A percentile compares a stretch with the other conserved stretches of the same genome.
phyloP scores from a whole-genome alignment of 345 rosid species.

The Brassica carinata region DNA sequence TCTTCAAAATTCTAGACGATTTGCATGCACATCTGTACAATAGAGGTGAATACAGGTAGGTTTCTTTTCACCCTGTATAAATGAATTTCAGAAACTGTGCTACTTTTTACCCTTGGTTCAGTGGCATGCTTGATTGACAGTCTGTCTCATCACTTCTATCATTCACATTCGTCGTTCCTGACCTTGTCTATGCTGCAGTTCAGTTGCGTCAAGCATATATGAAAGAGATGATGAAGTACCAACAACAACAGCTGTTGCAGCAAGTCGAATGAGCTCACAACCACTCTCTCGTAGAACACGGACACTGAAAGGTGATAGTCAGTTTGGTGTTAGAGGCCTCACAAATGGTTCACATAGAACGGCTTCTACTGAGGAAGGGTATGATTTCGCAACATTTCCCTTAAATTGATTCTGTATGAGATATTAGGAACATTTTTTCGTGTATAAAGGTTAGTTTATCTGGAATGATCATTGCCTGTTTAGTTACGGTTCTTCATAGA shows the following conservation, averaged over 20 bases:
- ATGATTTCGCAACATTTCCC: conserved; percentile 37
- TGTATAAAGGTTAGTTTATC: neutral
- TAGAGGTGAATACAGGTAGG: conserved; percentile 92
- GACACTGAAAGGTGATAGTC: conserved; percentile 73
- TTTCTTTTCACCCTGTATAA: conserved; percentile 1
- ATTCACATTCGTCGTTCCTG: conserved; percentile 35
- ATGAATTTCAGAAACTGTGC: neutral
- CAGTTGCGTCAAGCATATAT: conserved; percentile 68
- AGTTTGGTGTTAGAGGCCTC: conserved; percentile 57
- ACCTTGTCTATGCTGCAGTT: conserved; percentile 63
- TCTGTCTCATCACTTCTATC: conserved; percentile 17
- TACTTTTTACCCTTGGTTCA: conserved; percentile 11
- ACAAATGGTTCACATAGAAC: conserved; percentile 70
- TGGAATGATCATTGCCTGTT: conserved; percentile 10
- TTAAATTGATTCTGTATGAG: conserved; percentile 22
- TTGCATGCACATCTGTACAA: conserved; percentile 96
- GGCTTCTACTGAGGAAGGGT: conserved; percentile 77
- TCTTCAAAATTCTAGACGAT: conserved; percentile 90
- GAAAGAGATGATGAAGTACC: conserved; percentile 92
- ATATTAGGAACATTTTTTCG: neutral
- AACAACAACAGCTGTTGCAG: conserved; percentile 74
- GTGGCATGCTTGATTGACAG: conserved; percentile 12
- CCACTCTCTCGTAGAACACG: conserved; percentile 93
- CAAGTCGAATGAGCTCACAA: conserved; percentile 63
- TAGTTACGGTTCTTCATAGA: conserved; percentile 7